phyloP scores from a whole-genome alignment of 441 rosid genomes.

The Eutrema salsugineum region DNA sequence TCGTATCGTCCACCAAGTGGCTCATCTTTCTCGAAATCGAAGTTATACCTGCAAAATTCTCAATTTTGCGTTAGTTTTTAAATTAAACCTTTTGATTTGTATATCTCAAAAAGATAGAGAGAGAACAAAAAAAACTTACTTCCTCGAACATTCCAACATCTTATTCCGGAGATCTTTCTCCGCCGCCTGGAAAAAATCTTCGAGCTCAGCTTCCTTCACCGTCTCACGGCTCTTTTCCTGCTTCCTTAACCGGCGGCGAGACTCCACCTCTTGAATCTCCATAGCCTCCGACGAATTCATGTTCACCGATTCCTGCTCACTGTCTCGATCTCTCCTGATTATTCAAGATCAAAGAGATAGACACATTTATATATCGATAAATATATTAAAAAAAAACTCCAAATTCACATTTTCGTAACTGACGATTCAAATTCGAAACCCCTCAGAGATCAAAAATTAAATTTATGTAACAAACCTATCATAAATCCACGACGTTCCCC shows the following conservation, averaged over 20 bases:
- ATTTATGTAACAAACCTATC: constrained; percentile 13
- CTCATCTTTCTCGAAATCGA: constrained; percentile 65
- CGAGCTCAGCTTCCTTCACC: constrained; percentile 55
- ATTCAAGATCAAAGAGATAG: too few relatives aligned
- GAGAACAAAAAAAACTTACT: constrained; percentile 38
- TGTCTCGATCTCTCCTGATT: constrained; percentile 7
- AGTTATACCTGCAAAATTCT: constrained; percentile 58
- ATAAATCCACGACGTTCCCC: constrained; percentile 46
- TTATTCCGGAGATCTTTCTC: constrained; percentile 45
- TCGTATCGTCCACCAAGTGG: constrained; percentile 78
- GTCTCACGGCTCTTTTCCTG: constrained; percentile 22
- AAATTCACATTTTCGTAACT: not conserved
- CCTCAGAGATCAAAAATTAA: not conserved
- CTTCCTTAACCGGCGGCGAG: constrained; percentile 36
- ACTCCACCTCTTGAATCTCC: constrained; percentile 19
- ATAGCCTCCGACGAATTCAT: constrained; percentile 36
- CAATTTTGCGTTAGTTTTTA: not conserved
- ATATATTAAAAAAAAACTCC: not conserved
- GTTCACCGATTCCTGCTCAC: constrained; percentile 33
- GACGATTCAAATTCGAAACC: not conserved
- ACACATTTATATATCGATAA: not conserved
- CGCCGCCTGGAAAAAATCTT: constrained; percentile 59
- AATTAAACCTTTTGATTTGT: not conserved
- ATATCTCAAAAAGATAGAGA: not conserved
- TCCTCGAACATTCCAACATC: constrained; percentile 35